Evolutionary conservation across 2,329 filamentous ascomycete species (phyloP), one percentile per base, ranked within the genome.

Genomic region (Didymella keratinophila): DNA sequence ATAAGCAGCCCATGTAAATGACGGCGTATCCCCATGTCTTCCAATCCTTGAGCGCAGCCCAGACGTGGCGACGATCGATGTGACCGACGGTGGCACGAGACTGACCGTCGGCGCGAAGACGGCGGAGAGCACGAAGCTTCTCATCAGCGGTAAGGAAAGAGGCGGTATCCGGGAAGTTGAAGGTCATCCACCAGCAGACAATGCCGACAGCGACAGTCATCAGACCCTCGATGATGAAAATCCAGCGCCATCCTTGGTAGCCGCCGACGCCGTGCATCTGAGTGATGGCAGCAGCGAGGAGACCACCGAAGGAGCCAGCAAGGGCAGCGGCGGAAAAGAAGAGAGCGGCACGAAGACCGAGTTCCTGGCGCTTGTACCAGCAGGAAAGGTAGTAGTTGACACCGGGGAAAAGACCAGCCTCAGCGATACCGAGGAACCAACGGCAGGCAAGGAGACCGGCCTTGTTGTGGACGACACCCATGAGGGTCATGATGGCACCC

Each of bases 31-130:
- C 66, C 74, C 76, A 83, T 30, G 81, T 79, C 70, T 83, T 81
- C 80, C 79, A 82, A 65, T 83, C 81, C 37, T 66, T 73, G 48
- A 82, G 73, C 3, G 80, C 80, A 34, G 75, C 75, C 46, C 82
- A 75, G 41, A 81, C 77, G 61, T 75, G 73, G 52, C 68, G 68
- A 39, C 70, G 68, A 50, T 70, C 71, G 47, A 76, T 71, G 39
- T 69, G 63, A 51, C 74, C 73, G 1, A 78, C 74, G 64, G 93
- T 90, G 56, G 88, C 80, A 8, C 86, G 84, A 0, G 86, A 89
- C 1, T 89, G 88, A 68, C 92, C 89, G 63, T 85, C 87, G 63
- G 91, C 87, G 2, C 83, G 82, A 1, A 93, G 81, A 0, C 90
- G 85, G 21, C 83, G 80, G 27, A 86, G 82, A 47, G 91, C 84